These are phyloP conservation scores for Debaryomyces subglobosus DNA, from an alignment of 1,139 yeast genomes.

Conservation along the genomic window DNA sequence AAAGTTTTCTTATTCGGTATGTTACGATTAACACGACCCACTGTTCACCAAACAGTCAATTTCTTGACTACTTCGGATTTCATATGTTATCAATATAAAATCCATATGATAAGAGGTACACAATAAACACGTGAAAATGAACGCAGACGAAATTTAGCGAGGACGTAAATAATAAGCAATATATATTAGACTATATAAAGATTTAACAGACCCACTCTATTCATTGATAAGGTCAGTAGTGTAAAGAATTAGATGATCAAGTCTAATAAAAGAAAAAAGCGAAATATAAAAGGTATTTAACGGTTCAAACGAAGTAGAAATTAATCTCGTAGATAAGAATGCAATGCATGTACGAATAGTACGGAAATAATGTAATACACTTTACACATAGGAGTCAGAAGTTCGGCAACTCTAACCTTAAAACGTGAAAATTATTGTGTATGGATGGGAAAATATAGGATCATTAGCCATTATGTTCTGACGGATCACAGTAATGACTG, in stretches of 20 bases:
- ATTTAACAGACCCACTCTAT: background rate
- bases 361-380: background rate
- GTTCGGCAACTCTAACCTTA: background rate
- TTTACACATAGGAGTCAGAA: background rate
- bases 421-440: background rate
- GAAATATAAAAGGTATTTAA: background rate
- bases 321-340: background rate
- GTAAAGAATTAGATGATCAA: background rate
- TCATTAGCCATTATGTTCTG: background rate
- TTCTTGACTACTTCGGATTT: background rate
- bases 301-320: background rate
- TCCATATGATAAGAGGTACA: slow-evolving; percentile 1
- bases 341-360: background rate
- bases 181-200: background rate
- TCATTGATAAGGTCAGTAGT: background rate
- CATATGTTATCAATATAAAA: background rate
- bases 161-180: background rate
- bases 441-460: background rate
- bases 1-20: background rate
- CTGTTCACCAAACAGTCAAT: background rate
- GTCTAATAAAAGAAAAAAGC: background rate
- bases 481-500: background rate
- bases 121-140: slow-evolving; percentile 1
- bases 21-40: background rate
- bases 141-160: background rate